Percentiles rank a stretch among this genome's conserved stretches.
Evolutionary conservation across 2,329 filamentous ascomycete species (phyloP).

Genomic region (Botrytis medusae): DNA sequence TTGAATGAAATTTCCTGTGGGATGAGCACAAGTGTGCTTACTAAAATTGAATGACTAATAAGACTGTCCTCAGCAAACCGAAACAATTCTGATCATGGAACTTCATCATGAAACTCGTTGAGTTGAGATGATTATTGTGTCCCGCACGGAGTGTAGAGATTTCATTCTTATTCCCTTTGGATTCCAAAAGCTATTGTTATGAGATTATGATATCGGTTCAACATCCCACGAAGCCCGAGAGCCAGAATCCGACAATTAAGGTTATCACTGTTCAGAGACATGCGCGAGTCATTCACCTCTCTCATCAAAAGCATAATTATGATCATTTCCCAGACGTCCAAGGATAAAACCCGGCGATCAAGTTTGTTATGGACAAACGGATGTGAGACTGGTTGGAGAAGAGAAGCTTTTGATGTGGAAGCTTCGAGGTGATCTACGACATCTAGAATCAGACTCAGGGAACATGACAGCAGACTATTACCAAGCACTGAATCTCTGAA

Average conservation of each 20-base stretch:
- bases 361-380: neutral
- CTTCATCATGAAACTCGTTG: neutral
- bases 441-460: neutral
- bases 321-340: neutral
- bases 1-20: neutral
- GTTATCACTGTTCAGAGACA: neutral
- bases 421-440: neutral
- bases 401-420: neutral
- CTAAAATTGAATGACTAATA: neutral
- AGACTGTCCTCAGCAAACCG: neutral
- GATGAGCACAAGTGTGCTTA: neutral
- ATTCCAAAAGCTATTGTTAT: slow-evolving; percentile 25
- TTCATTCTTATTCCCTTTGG: slow-evolving; percentile 17
- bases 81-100: neutral
- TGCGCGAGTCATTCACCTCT: neutral
- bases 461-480: neutral
- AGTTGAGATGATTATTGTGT: neutral
- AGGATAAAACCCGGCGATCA: neutral
- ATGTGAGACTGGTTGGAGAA: neutral
- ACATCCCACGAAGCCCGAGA: slow-evolving; percentile 25
- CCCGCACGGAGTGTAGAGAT: neutral
- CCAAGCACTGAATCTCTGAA: neutral
- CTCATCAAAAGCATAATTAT: neutral
- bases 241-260: neutral
- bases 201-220: slow-evolving; percentile 25